These are phyloP conservation scores for Teratosphaeria nubilosa DNA, from an alignment of 2,329 filamentous ascomycete species.

Conservation along the genomic window DNA sequence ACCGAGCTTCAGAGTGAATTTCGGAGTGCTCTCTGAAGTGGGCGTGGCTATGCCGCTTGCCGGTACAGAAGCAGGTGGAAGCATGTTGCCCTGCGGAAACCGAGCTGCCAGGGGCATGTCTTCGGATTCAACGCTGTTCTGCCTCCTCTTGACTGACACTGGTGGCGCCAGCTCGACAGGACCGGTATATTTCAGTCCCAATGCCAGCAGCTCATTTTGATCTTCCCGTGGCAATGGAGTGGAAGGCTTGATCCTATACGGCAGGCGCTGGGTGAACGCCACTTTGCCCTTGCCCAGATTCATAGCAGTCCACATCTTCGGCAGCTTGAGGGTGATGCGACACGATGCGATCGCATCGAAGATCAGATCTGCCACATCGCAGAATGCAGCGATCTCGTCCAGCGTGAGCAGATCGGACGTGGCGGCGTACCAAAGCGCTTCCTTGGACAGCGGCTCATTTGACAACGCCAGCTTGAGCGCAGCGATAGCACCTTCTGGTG, in stretches of 20 bases:
- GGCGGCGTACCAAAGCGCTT: slow-evolving; percentile 48
- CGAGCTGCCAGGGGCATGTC: neutral
- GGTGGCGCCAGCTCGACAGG: slow-evolving; percentile 11
- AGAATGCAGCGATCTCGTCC: slow-evolving; percentile 45
- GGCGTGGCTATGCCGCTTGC: slow-evolving; percentile 1
- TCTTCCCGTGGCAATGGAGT: slow-evolving; percentile 20
- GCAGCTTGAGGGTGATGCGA: slow-evolving; percentile 42
- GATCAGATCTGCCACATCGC: slow-evolving; percentile 48
- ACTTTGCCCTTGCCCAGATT: slow-evolving; percentile 42
- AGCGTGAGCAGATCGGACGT: slow-evolving; percentile 40
- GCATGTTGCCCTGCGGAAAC: neutral
- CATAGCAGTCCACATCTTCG: slow-evolving; percentile 47
- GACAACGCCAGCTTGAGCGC: slow-evolving; percentile 46
- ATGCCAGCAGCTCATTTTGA: slow-evolving; percentile 16
- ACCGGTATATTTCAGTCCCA: slow-evolving; percentile 23
- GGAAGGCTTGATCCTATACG: slow-evolving; percentile 17
- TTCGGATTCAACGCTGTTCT: slow-evolving; percentile 7
- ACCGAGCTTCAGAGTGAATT: slow-evolving; percentile 3
- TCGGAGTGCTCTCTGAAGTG: slow-evolving; percentile 1
- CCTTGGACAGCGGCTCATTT: slow-evolving; percentile 39
- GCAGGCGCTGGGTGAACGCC: slow-evolving; percentile 20
- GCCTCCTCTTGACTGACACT: slow-evolving; percentile 1
- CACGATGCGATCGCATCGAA: slow-evolving; percentile 44
- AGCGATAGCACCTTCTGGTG: slow-evolving; percentile 47
- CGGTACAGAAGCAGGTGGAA: neutral